Evolutionary conservation across 177 flowering plant species (phyloP).

Genomic region (Tripterygium wilfordii): DNA sequence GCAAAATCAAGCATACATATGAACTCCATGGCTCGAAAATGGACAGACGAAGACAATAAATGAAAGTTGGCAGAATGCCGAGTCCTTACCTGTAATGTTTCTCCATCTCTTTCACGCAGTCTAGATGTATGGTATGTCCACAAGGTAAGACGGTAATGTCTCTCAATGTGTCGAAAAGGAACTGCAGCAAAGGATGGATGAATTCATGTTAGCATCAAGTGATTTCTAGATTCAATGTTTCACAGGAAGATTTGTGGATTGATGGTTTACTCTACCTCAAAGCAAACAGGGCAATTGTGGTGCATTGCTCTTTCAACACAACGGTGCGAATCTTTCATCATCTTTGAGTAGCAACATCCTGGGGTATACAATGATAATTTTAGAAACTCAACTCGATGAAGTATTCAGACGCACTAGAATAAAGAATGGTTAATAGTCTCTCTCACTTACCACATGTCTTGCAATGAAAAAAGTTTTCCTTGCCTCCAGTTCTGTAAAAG

Average conservation of each 20-base stretch:
- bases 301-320: conserved; percentile 93
- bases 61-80: background rate
- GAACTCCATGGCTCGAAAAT: background rate
- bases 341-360: conserved; percentile 69
- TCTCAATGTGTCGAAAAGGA: conserved; percentile 70
- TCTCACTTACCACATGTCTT: conserved; percentile 55
- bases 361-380: background rate
- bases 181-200: conserved; percentile 40
- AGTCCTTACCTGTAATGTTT: conserved; percentile 52
- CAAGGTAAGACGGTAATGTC: conserved; percentile 65
- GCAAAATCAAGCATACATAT: conserved; percentile 12
- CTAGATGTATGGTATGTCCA: conserved; percentile 83
- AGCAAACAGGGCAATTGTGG: conserved; percentile 87
- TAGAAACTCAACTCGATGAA: background rate
- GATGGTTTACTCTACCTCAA: conserved; percentile 51
- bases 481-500: conserved; percentile 70
- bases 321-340: conserved; percentile 48
- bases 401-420: too few species aligned
- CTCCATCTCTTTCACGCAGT: conserved; percentile 77
- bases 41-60: background rate
- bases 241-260: too few species aligned
- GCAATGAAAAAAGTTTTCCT: conserved; percentile 84
- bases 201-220: background rate
- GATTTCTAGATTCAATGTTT: too few species aligned
- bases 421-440: too few species aligned